Evolutionary conservation across 805 yeast genomes (phyloP).

Genomic region (Saccharomycopsis babjevae): DNA sequence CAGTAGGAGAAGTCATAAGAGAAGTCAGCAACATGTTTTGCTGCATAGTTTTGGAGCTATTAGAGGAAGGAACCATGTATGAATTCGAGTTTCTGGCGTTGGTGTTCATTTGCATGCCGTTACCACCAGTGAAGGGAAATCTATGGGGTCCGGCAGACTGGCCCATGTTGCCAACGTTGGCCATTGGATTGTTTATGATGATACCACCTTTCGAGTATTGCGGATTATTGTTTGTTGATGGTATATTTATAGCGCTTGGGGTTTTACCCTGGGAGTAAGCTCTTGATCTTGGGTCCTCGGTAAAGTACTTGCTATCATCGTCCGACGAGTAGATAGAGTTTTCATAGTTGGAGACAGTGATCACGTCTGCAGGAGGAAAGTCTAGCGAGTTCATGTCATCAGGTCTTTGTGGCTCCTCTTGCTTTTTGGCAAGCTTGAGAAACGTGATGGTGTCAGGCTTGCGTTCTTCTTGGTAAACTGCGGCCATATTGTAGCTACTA

Average conservation of each 20-base stretch:
- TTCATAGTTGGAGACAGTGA: conserved; percentile 14
- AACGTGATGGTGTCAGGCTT: background rate
- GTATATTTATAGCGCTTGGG: background rate
- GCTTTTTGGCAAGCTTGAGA: conserved; percentile 1
- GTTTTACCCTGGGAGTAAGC: background rate
- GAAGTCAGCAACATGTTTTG: conserved; percentile 6
- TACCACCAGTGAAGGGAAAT: background rate
- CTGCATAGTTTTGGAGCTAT: conserved; percentile 1
- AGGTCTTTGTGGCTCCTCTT: background rate
- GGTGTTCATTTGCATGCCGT: background rate
- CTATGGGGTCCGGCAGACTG: background rate
- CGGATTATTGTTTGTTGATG: background rate
- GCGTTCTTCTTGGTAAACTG: background rate
- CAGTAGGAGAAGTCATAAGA: background rate
- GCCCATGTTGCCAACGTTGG: background rate
- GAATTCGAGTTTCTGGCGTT: background rate
- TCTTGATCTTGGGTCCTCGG: background rate
- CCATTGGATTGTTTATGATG: background rate
- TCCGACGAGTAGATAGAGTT: conserved; percentile 11
- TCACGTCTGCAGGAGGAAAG: conserved; percentile 16
- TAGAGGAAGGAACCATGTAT: background rate
- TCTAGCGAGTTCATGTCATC: conserved; percentile 7
- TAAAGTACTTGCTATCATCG: conserved; percentile 2
- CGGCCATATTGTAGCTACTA: background rate
- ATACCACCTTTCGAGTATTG: background rate